Conservation (phyloP, 2,329 filamentous ascomycete genomes). For the Dactylellina haptotyla region DNA sequence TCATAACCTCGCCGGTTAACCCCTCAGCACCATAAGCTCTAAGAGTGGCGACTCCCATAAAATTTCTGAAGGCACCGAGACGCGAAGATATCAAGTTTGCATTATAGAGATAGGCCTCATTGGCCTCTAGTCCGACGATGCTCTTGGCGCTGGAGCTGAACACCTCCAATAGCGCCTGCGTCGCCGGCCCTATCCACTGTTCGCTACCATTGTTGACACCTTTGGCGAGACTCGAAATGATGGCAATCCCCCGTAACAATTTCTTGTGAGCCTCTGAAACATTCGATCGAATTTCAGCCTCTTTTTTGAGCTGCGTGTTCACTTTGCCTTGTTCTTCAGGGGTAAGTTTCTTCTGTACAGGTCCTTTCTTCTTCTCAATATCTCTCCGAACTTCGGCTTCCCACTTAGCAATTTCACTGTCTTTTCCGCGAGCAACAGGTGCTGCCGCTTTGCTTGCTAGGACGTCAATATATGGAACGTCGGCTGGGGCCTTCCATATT, state of each 20-base stretch:
- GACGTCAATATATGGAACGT: slow-evolving; percentile 88
- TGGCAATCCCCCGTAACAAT: slow-evolving; percentile 83
- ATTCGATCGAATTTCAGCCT: slow-evolving; percentile 78
- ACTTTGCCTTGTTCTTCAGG: slow-evolving; percentile 89
- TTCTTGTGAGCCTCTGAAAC: slow-evolving; percentile 75
- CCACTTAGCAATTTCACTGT: slow-evolving; percentile 97
- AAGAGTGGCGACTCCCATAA: slow-evolving; percentile 87
- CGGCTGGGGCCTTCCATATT: slow-evolving; percentile 90
- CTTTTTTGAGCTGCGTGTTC: slow-evolving; percentile 88
- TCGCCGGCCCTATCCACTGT: slow-evolving; percentile 85
- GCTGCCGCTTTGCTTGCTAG: slow-evolving; percentile 66
- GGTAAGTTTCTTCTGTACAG: slow-evolving; percentile 85
- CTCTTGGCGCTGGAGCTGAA: slow-evolving; percentile 83
- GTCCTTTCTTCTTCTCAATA: slow-evolving; percentile 89
- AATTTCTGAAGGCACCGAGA: slow-evolving; percentile 79
- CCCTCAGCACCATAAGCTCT: slow-evolving; percentile 79
- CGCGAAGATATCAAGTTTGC: slow-evolving; percentile 78
- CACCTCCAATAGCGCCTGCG: slow-evolving; percentile 76
- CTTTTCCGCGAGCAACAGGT: slow-evolving; percentile 69
- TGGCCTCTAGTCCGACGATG: slow-evolving; percentile 81
- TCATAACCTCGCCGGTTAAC: slow-evolving; percentile 62
- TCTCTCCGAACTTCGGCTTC: slow-evolving; percentile 89
- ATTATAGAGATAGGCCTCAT: slow-evolving; percentile 80
- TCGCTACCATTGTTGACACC: slow-evolving; percentile 90
- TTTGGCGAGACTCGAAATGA: slow-evolving; percentile 81